A percentile compares a stretch with the other conserved stretches of the same genome.
These are phyloP conservation scores for Diplodia mutila DNA, from an alignment of 2,329 filamentous ascomycete genomes.

Conservation along the genomic window DNA sequence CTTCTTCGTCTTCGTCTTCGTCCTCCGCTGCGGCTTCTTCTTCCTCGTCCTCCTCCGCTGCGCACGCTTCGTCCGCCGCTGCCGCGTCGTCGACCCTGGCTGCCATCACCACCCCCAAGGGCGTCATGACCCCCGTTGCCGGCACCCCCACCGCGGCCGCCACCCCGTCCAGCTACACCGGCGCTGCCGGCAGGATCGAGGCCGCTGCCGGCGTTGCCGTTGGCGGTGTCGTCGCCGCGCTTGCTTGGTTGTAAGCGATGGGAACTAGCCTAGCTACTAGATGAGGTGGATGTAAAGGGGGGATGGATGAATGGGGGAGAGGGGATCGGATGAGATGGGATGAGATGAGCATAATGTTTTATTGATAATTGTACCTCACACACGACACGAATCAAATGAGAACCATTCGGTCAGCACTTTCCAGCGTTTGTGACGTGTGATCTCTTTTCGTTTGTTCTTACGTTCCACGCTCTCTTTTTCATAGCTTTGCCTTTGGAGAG, in stretches of 20 bases:
- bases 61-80: background rate
- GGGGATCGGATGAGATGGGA: background rate
- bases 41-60: background rate
- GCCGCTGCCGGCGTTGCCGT: conserved; percentile 22
- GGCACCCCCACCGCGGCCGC: conserved; percentile 2
- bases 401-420: background rate
- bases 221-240: conserved; percentile 29
- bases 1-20: conserved; percentile 9
- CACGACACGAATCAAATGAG: background rate
- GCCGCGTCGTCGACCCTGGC: background rate
- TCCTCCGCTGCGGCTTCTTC: background rate
- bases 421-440: background rate
- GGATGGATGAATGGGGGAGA: background rate
- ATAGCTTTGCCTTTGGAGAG: conserved; percentile 4
- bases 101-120: background rate
- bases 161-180: conserved; percentile 25
- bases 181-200: conserved; percentile 28
- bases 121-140: background rate
- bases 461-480: background rate
- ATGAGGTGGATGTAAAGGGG: too few relatives aligned
- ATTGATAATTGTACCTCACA: background rate
- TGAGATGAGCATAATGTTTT: conserved; percentile 9
- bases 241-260: conserved; percentile 31
- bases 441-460: background rate
- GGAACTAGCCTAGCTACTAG: background rate